These are phyloP conservation scores for Hirsutella rhossiliensis DNA, from an alignment of 2,329 filamentous ascomycete species.

Conservation along the genomic window DNA sequence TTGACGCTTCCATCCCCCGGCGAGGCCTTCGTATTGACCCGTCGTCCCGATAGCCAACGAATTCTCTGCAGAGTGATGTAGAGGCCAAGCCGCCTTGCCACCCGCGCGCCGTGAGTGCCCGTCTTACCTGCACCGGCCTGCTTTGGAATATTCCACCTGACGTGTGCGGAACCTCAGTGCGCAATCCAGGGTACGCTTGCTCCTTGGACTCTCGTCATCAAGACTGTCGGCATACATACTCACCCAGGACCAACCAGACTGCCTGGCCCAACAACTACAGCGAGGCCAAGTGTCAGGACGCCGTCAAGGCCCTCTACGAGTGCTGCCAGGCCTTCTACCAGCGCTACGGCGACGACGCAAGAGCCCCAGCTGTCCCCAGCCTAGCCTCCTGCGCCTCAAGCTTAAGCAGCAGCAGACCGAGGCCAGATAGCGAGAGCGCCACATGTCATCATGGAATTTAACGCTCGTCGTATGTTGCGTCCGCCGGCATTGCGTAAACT, in stretches of 20 bases:
- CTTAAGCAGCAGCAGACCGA: constrained; percentile 63
- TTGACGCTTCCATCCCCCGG: background rate
- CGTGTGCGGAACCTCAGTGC: constrained; percentile 40
- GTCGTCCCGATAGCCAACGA: background rate
- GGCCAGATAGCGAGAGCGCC: constrained; percentile 4
- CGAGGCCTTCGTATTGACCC: background rate
- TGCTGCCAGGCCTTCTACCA: constrained; percentile 88
- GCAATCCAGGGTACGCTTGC: constrained; percentile 65
- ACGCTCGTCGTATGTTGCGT: constrained; percentile 29
- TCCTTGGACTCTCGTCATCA: no score
- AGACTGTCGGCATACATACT: background rate
- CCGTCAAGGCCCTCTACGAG: constrained; percentile 80
- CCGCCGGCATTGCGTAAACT: constrained; percentile 33
- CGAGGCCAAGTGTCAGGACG: constrained; percentile 66
- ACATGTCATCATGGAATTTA: constrained; percentile 22
- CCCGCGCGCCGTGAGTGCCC: constrained; percentile 60
- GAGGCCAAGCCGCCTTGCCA: constrained; percentile 71
- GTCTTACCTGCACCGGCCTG: background rate
- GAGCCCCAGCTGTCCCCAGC: constrained; percentile 78
- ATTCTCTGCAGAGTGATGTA: constrained; percentile 43
- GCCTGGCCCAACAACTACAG: constrained; percentile 77
- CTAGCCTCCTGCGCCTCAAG: constrained; percentile 67
- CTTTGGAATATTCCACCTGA: background rate
- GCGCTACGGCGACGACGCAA: constrained; percentile 62
- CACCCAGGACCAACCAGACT: constrained; percentile 41